A percentile compares a stretch with the other conserved stretches of the same genome.
Conservation (phyloP, 768 basidiomycete genomes). For the Kwoniella pini region DNA sequence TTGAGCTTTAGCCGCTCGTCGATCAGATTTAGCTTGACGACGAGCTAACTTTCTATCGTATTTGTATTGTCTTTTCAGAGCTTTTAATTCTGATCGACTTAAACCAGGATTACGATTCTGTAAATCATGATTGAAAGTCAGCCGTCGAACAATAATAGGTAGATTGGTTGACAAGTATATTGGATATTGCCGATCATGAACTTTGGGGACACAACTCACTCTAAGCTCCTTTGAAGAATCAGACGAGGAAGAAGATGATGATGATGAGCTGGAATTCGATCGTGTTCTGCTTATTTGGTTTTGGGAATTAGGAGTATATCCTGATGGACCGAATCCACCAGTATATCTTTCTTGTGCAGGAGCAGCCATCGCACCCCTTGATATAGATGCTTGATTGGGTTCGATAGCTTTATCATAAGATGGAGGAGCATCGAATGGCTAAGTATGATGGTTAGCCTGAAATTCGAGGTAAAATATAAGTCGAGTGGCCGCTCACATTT, state of each 20-base stretch:
- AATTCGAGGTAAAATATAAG: neutral
- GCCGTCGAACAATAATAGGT: no score
- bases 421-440: constrained; percentile 6
- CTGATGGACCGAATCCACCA: constrained; percentile 2
- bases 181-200: neutral
- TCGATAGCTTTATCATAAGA: neutral
- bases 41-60: neutral
- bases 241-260: neutral
- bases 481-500: neutral
- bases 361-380: neutral
- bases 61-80: neutral
- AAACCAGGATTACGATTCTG: neutral
- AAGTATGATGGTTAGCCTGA: neutral
- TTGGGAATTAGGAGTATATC: neutral
- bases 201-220: no score
- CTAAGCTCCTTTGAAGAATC: neutral
- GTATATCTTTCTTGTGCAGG: neutral
- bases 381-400: neutral
- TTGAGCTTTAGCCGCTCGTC: neutral
- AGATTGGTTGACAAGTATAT: no score
- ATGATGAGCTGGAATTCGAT: neutral
- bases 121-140: neutral
- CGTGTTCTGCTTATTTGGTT: neutral
- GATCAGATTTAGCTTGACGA: no score
- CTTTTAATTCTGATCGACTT: neutral